Evolutionary conservation across 768 basidiomycete genomes (phyloP).

Genomic region (Termitomyces bulborhizus): DNA sequence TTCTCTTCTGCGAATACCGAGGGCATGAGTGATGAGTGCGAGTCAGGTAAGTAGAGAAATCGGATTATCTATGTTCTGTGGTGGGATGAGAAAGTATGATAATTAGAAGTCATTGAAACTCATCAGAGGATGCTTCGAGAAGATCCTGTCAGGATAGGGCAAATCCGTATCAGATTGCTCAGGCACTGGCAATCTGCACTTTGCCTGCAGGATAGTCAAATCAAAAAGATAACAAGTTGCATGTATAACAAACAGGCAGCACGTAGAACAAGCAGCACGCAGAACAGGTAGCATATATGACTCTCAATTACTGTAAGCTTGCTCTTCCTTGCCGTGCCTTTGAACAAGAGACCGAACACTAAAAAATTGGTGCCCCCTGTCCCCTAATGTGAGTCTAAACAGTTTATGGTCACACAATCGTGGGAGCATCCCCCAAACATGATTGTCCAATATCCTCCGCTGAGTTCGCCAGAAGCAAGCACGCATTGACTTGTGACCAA

Average conservation of each 20-base stretch:
- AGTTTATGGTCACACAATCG: too few species aligned
- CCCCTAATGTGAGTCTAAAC: background rate
- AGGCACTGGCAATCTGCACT: background rate
- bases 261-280: too few species aligned
- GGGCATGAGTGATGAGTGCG: background rate
- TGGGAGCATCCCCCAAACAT: background rate
- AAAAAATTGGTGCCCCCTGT: background rate
- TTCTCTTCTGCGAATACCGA: constrained; percentile 30
- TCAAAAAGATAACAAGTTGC: background rate
- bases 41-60: background rate
- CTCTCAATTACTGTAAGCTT: too few species aligned
- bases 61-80: background rate
- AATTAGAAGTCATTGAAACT: background rate
- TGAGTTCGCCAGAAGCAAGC: background rate
- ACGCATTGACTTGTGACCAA: background rate
- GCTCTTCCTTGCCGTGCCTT: too few species aligned
- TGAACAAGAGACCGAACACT: too few species aligned
- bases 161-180: background rate
- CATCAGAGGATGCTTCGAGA: background rate
- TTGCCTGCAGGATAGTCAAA: background rate
- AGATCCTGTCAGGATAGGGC: background rate
- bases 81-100: background rate
- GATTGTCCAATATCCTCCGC: background rate
- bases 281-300: too few species aligned
- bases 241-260: too few species aligned